phyloP scores from a whole-genome alignment of 768 basidiomycete species.

The Mrakia gelida region DNA sequence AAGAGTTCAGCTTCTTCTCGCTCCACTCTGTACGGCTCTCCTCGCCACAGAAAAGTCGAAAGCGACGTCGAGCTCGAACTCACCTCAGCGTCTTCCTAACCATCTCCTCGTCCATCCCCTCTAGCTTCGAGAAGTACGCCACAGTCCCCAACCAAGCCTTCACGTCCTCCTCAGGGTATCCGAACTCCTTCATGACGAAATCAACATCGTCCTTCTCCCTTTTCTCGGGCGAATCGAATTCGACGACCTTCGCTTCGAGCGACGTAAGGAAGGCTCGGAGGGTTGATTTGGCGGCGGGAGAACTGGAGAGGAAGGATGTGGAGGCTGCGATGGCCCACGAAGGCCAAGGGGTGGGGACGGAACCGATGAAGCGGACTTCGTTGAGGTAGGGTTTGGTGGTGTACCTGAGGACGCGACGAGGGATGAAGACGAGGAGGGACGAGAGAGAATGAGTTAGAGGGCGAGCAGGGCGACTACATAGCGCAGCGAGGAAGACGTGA shows the following conservation, averaged over 20 bases:
- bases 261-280: slow-evolving; percentile 59
- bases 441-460: slow-evolving; percentile 39
- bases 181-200: slow-evolving; percentile 73
- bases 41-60: background rate
- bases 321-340: slow-evolving; percentile 93
- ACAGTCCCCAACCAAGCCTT: slow-evolving; percentile 82
- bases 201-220: slow-evolving; percentile 51
- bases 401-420: slow-evolving; percentile 49
- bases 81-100: slow-evolving; percentile 68
- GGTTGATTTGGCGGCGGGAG: slow-evolving; percentile 46
- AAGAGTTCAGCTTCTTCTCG: background rate
- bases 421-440: too few species aligned
- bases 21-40: background rate
- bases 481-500: too few species aligned
- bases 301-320: slow-evolving; percentile 45
- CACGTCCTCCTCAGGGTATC: slow-evolving; percentile 77
- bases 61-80: slow-evolving; percentile 36
- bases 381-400: slow-evolving; percentile 75
- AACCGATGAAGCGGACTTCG: slow-evolving; percentile 74
- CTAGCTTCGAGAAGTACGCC: slow-evolving; percentile 64
- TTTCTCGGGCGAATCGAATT: slow-evolving; percentile 53
- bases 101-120: slow-evolving; percentile 59
- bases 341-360: slow-evolving; percentile 82
- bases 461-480: slow-evolving; percentile 53
- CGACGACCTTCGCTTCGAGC: slow-evolving; percentile 62